Evolutionary conservation across 78 protist species (phyloP), one percentile per base, ranked within the genome.

Genomic region (Dictyostelium discoideum): DNA sequence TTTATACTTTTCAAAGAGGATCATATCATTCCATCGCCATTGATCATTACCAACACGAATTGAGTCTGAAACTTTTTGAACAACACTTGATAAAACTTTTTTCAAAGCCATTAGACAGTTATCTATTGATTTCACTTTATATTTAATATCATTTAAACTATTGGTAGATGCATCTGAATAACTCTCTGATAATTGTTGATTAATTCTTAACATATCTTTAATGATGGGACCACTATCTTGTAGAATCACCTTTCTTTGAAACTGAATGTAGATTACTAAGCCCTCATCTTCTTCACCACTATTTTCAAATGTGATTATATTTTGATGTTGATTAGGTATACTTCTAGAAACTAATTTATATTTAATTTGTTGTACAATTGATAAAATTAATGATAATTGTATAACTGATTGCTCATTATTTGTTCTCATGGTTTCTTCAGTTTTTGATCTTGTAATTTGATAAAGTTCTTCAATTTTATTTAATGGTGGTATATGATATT

Each of bases 401-500:
- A 84, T 46, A 32, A 84, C 18, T 20, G 46, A 60, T 46, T 13
- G 18, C 39, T 84, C 79, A 44, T 85, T 37, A 73, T 80, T 82
- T 2, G 63, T 77, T 90, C 95, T 78, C 18, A 82, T 20, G n/a
- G 76, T 20, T 37, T 90, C 95, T 22, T 90, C 76, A 7, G 85
- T 44, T 54, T 82, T 90, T 11, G 77, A 42, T 82, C 88, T 80
- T 1, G 80, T 63, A 1, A 40, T 26, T 42, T 90, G 95, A 72
- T 90, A 90, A 22, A 90, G 77, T n/a, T 90, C 95, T 54, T 90
- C 95, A 9, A 90, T 37, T 54, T 90, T 90, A 10, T 69, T 67
- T 16, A 90, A 11, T n/a, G 95, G 76, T 80, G 95, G 95, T 72
- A 90, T 63, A 57, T 72, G 87, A 50, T 90, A 90, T 65, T 48